Conservation (phyloP, 2,329 filamentous ascomycete species). For the Alternaria sp. region DNA sequence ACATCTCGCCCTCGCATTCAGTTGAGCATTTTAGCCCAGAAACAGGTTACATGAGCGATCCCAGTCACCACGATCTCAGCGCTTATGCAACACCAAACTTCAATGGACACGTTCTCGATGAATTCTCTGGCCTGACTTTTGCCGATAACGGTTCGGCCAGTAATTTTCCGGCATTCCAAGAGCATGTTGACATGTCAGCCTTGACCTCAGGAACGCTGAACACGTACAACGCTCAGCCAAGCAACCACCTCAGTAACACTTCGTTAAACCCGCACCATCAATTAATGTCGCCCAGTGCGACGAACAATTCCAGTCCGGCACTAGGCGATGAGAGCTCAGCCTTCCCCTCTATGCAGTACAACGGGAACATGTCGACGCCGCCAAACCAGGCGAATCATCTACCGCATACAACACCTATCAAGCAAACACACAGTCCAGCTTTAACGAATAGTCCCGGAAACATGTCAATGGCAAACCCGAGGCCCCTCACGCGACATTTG, state of each 20-base stretch:
- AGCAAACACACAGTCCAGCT: slow-evolving; percentile 48
- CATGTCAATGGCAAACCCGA: slow-evolving; percentile 32
- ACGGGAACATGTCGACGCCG: slow-evolving; percentile 35
- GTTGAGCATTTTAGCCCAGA: slow-evolving; percentile 49
- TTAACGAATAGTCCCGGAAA: slow-evolving; percentile 47
- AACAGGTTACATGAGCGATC: slow-evolving; percentile 42
- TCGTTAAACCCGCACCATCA: slow-evolving; percentile 39
- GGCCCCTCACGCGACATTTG: slow-evolving; percentile 39
- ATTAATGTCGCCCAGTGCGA: slow-evolving; percentile 44
- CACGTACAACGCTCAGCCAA: slow-evolving; percentile 40
- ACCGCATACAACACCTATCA: slow-evolving; percentile 38
- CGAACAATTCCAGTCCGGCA: slow-evolving; percentile 47
- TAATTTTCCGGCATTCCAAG: slow-evolving; percentile 32
- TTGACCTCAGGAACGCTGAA: slow-evolving; percentile 36
- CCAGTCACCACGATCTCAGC: slow-evolving; percentile 40
- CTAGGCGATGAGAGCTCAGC: slow-evolving; percentile 37
- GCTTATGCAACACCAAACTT: slow-evolving; percentile 43
- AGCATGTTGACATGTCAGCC: slow-evolving; percentile 34
- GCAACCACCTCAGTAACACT: slow-evolving; percentile 26
- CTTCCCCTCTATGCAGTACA: slow-evolving; percentile 28
- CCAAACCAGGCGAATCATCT: slow-evolving; percentile 28
- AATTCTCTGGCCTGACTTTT: slow-evolving; percentile 38
- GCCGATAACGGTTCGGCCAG: slow-evolving; percentile 30
- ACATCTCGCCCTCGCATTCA: slow-evolving; percentile 48
- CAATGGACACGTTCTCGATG: slow-evolving; percentile 40